phyloP scores from a whole-genome alignment of 2,329 filamentous ascomycete genomes.

The Aspergillus pseudotamarii region DNA sequence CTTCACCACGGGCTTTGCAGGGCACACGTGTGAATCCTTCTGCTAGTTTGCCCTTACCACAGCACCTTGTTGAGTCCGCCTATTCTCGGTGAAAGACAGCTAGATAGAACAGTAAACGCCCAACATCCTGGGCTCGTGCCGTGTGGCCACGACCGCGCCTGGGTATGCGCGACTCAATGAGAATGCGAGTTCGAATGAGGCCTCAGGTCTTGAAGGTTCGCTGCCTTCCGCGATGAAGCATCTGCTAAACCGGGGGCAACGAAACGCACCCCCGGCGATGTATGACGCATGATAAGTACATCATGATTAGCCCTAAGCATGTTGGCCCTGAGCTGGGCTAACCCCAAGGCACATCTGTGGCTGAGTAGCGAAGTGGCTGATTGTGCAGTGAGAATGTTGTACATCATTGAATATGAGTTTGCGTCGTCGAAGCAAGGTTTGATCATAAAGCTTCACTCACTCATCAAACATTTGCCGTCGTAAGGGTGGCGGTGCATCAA shows the following conservation, averaged over 20 bases:
- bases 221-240: not conserved
- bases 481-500: not conserved
- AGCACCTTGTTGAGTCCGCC: not conserved
- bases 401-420: not conserved
- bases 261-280: not conserved
- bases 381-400: not conserved
- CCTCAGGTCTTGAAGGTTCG: not conserved
- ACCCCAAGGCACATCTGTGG: not conserved
- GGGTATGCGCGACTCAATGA: not conserved
- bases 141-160: not conserved
- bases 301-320: not conserved
- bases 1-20: not conserved
- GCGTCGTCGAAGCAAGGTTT: not conserved
- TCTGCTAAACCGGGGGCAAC: not conserved
- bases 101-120: not conserved
- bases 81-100: not conserved
- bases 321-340: not conserved
- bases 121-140: not conserved
- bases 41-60: slow-evolving; percentile 1
- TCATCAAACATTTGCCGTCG: not conserved
- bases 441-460: not conserved
- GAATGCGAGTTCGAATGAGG: not conserved
- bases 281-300: not conserved
- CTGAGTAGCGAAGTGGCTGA: not conserved
- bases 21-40: not conserved